Percentiles rank a stretch among this genome's conserved stretches.
Conservation (phyloP, 306 rosid genomes). For the Boehmeria nivea region DNA sequence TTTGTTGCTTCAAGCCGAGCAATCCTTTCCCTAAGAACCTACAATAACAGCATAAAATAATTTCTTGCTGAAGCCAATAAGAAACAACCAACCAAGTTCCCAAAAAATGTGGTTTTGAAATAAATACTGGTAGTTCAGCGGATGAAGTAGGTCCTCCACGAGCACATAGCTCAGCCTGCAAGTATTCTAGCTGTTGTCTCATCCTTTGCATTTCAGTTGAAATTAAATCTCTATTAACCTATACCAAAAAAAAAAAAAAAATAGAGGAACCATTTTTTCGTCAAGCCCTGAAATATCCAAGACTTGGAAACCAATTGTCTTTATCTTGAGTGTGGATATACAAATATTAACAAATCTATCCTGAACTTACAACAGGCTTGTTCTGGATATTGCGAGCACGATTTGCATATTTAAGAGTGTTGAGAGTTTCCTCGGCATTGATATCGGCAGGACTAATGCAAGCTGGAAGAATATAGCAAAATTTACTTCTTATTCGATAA, state of each 20-base stretch:
- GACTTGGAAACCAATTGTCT: slow-evolving; percentile 21
- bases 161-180: slow-evolving; percentile 74
- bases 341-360: too few relatives aligned
- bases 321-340: too few relatives aligned
- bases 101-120: too few relatives aligned
- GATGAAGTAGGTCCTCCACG: slow-evolving; percentile 46
- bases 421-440: slow-evolving; percentile 76
- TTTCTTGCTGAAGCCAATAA: neutral
- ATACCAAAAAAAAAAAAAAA: slow-evolving; percentile 17
- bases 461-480: slow-evolving; percentile 41
- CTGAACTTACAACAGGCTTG: slow-evolving; percentile 77
- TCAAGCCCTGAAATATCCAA: neutral
- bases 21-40: slow-evolving; percentile 71
- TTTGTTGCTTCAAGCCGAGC: slow-evolving; percentile 73
- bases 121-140: slow-evolving; percentile 62
- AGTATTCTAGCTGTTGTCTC: slow-evolving; percentile 64
- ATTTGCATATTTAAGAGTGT: slow-evolving; percentile 82
- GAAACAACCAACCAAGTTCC: too few relatives aligned
- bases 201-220: slow-evolving; percentile 80
- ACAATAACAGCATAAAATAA: slow-evolving; percentile 18
- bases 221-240: slow-evolving; percentile 74
- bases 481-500: slow-evolving; percentile 22
- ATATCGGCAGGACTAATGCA: slow-evolving; percentile 84
- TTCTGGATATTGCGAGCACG: slow-evolving; percentile 92
- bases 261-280: neutral